Evolutionary conservation across 495 filamentous ascomycete genomes (phyloP).

Genomic region (Hypoxylon perforatum): DNA sequence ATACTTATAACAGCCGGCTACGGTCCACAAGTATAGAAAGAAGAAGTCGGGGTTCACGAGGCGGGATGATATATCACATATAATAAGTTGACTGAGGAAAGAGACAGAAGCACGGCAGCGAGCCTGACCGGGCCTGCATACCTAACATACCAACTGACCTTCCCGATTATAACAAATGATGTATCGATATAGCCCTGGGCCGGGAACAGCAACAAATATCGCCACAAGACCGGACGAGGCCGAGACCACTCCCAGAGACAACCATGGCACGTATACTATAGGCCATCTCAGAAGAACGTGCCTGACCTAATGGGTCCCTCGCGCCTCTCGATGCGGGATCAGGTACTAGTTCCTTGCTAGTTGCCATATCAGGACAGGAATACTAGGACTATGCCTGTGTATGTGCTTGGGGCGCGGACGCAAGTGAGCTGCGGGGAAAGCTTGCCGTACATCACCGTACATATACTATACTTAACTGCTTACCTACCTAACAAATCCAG

Average conservation of each 20-base stretch:
- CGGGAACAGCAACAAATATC: constrained; percentile 8
- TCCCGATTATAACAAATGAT: constrained; percentile 35
- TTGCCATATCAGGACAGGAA: too few species aligned
- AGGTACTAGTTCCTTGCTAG: too few species aligned
- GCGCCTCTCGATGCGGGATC: too few species aligned
- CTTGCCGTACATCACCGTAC: too few species aligned
- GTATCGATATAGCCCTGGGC: constrained; percentile 2
- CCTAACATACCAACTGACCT: constrained; percentile 25
- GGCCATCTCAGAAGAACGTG: too few species aligned
- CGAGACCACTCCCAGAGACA: constrained; percentile 20
- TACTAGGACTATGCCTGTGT: too few species aligned
- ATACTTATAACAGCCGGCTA: constrained; percentile 21
- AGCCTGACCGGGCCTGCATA: constrained; percentile 30
- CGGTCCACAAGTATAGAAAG: neutral
- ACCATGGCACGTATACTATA: neutral
- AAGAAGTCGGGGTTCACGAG: constrained; percentile 8
- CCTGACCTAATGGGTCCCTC: too few species aligned
- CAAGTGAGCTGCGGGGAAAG: too few species aligned
- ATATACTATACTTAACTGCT: too few species aligned
- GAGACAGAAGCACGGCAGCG: neutral
- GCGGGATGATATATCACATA: constrained; percentile 9
- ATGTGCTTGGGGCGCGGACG: too few species aligned
- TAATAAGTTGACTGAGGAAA: constrained; percentile 6
- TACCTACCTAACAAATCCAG: too few species aligned
- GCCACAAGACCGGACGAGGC: constrained; percentile 38